Conservation (phyloP, 257 asterid species). For the Paulownia fortunei region DNA sequence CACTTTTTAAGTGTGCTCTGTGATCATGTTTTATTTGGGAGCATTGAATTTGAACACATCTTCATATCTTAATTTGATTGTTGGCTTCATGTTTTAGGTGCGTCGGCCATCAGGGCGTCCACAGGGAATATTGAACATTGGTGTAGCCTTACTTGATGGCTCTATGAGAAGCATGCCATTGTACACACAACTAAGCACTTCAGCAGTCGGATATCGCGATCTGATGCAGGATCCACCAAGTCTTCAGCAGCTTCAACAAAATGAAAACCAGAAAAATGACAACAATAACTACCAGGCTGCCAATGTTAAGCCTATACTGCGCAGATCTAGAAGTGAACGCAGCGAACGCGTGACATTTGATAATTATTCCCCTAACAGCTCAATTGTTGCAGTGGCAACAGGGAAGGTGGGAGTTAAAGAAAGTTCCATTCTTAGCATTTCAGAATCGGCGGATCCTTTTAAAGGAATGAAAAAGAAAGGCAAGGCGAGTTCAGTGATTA, state of each 20-base stretch:
- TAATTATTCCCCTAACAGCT: conserved; percentile 41
- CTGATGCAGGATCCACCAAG: conserved; percentile 50
- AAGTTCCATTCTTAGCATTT: conserved; percentile 58
- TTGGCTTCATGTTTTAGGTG: conserved; percentile 42
- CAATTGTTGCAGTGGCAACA: conserved; percentile 42
- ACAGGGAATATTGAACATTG: conserved; percentile 86
- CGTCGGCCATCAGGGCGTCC: conserved; percentile 95
- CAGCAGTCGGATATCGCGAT: conserved; percentile 60
- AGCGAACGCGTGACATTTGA: conserved; percentile 58
- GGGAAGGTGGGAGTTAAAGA: conserved; percentile 34
- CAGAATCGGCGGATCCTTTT: conserved; percentile 43
- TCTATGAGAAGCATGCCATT: conserved; percentile 85
- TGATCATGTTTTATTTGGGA: background rate
- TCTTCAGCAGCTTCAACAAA: conserved; percentile 12
- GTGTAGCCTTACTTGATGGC: conserved; percentile 77
- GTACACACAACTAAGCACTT: conserved; percentile 46
- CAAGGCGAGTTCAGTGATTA: conserved; percentile 77
- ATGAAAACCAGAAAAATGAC: background rate
- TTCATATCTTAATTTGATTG: background rate
- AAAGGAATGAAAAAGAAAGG: conserved; percentile 45
- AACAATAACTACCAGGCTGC: background rate
- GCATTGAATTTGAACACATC: background rate
- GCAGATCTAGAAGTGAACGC: conserved; percentile 71
- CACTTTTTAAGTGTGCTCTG: background rate
- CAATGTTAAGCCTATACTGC: conserved; percentile 51